Evolutionary conservation across 2,329 filamentous ascomycete genomes (phyloP).

Genomic region (Colletotrichum horii): DNA sequence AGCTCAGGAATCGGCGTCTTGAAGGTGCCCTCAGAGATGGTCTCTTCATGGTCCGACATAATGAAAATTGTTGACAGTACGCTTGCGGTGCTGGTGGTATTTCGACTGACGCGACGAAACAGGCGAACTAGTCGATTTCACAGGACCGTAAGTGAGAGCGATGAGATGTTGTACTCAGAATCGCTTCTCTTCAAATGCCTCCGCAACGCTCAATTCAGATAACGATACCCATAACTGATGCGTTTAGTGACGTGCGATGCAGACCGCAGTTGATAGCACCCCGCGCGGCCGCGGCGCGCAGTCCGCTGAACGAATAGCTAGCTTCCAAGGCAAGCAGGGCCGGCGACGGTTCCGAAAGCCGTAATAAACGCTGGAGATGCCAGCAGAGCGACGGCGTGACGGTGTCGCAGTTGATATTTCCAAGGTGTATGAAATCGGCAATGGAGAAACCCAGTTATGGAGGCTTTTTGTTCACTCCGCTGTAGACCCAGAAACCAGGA

Average conservation of each 20-base stretch:
- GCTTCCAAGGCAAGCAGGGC: constrained; percentile 4
- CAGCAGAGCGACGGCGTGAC: not conserved
- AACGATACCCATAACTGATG: constrained; percentile 20
- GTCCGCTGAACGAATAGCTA: constrained; percentile 1
- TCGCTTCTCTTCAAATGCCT: constrained; percentile 15
- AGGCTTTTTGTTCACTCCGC: constrained; percentile 96
- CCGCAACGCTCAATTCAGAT: constrained; percentile 15
- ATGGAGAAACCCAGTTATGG: constrained; percentile 76
- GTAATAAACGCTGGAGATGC: not conserved
- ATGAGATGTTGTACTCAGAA: not conserved
- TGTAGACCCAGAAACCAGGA: constrained; percentile 92
- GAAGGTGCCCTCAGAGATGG: constrained; percentile 65
- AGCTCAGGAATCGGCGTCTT: constrained; percentile 79
- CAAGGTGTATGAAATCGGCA: not conserved
- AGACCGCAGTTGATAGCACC: constrained; percentile 9
- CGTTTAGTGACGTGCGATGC: not conserved
- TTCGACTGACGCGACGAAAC: not conserved
- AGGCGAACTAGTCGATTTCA: not conserved
- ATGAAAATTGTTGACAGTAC: constrained; percentile 43
- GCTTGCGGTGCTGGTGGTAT: not conserved
- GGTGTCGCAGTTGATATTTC: not conserved
- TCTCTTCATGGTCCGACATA: constrained; percentile 73
- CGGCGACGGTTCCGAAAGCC: not conserved
- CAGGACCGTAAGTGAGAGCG: not conserved
- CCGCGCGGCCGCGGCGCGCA: constrained; percentile 20